Percentiles rank a stretch among this genome's conserved stretches.
Evolutionary conservation across 306 rosid species (phyloP).

Genomic region (Luffa aegyptiaca): DNA sequence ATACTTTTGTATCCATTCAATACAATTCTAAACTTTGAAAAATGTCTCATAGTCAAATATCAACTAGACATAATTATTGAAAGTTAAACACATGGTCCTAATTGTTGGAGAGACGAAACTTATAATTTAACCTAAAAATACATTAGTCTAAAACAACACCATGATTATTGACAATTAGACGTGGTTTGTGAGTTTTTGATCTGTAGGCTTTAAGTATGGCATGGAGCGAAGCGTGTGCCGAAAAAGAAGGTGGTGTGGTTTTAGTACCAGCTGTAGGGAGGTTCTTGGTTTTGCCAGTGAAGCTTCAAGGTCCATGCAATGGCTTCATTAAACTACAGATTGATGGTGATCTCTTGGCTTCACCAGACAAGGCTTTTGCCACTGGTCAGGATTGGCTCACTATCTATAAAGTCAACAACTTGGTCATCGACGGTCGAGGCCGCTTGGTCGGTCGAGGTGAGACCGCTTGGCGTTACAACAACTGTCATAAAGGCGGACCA

Average conservation of each 20-base stretch:
- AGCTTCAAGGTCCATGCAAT: conserved; percentile 20
- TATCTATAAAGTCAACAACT: conserved; percentile 2
- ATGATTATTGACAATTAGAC: not conserved
- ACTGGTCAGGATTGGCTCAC: conserved; percentile 16
- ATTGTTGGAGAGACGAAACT: too few species aligned
- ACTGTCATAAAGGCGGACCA: not conserved
- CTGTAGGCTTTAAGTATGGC: conserved; percentile 14
- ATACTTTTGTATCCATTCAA: too few species aligned
- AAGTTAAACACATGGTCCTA: too few species aligned
- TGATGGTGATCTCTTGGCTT: conserved; percentile 15
- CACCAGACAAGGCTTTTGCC: not conserved
- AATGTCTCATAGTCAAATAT: too few species aligned
- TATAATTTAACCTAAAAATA: too few species aligned
- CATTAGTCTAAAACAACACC: too few species aligned
- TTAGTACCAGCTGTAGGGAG: conserved; percentile 14
- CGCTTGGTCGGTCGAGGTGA: conserved; percentile 21
- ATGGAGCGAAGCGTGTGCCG: conserved; percentile 22
- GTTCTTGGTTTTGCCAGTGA: conserved; percentile 6
- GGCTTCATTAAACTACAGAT: conserved; percentile 1
- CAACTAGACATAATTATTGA: too few species aligned
- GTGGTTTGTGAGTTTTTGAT: not conserved
- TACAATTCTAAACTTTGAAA: too few species aligned
- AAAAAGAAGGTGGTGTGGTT: conserved; percentile 2
- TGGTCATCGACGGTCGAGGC: conserved; percentile 17
- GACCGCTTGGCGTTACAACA: conserved; percentile 17